Conservation (phyloP, 2,329 filamentous ascomycete species). For the Monosporascus ibericus region DNA sequence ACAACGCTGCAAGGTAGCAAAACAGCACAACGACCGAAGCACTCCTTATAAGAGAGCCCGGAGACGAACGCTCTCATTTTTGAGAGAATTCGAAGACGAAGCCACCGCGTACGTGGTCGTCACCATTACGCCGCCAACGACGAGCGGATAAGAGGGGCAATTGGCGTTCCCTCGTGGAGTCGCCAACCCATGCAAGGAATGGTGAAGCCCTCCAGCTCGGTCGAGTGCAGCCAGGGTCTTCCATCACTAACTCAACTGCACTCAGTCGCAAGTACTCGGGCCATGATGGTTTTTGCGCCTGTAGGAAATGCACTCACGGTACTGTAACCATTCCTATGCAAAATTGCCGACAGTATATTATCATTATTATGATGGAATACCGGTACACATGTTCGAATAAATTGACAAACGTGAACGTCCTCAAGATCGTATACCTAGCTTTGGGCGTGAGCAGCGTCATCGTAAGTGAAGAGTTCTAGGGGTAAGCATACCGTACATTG, state of each 20-base stretch:
- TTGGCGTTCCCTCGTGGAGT: conserved; percentile 1
- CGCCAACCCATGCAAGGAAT: conserved; percentile 2
- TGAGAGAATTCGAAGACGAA: conserved; percentile 1
- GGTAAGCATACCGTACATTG: conserved; percentile 13
- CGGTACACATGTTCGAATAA: conserved; percentile 10
- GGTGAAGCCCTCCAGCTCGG: conserved; percentile 1
- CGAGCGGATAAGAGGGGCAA: conserved; percentile 2
- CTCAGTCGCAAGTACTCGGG: conserved; percentile 3
- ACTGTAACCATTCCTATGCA: conserved; percentile 8
- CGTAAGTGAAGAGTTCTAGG: neutral
- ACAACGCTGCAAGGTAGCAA: conserved; percentile 2
- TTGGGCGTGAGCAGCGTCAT: neutral
- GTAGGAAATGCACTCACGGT: conserved; percentile 8
- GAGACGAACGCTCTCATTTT: too few relatives aligned
- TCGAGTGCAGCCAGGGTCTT: conserved; percentile 3
- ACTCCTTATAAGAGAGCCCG: too few relatives aligned
- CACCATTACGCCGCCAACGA: conserved; percentile 2
- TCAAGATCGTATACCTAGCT: conserved; percentile 18
- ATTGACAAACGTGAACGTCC: conserved; percentile 16
- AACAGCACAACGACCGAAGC: conserved; percentile 6
- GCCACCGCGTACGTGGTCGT: conserved; percentile 3
- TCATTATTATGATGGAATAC: conserved; percentile 15
- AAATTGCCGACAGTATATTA: conserved; percentile 12
- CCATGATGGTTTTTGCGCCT: conserved; percentile 5
- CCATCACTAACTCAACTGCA: conserved; percentile 2